phyloP scores from a whole-genome alignment of 371 early-diverging fungal species.

The Sporodiniella umbellata region DNA sequence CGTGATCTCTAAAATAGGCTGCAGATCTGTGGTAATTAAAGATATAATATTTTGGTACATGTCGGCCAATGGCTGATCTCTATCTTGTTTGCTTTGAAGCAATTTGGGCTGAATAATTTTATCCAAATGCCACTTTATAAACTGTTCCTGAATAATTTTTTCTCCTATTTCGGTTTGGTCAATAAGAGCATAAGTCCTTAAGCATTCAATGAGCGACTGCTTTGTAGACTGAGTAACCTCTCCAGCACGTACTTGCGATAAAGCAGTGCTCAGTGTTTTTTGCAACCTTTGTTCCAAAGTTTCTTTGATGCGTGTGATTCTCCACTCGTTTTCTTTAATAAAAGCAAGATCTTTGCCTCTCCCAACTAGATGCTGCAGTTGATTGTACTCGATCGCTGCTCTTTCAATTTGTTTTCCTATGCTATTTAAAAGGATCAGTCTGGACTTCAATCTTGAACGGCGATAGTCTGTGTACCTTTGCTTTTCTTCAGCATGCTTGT shows the following conservation, averaged over 20 bases:
- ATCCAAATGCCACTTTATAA: conserved; percentile 53
- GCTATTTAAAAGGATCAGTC: conserved; percentile 1
- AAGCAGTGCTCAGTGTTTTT: conserved; percentile 42
- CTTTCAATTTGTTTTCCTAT: conserved; percentile 72
- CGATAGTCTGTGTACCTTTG: background rate
- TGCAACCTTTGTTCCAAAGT: conserved; percentile 58
- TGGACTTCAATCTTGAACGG: background rate
- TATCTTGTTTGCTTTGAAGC: conserved; percentile 14
- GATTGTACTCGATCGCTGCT: conserved; percentile 86
- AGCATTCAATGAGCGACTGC: conserved; percentile 62
- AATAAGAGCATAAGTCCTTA: conserved; percentile 72
- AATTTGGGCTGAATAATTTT: conserved; percentile 37
- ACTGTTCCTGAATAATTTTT: conserved; percentile 57
- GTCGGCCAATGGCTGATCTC: conserved; percentile 36
- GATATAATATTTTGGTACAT: conserved; percentile 59
- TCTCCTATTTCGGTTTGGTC: conserved; percentile 73
- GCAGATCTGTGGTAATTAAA: conserved; percentile 52
- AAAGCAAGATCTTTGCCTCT: conserved; percentile 68
- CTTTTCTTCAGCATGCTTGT: background rate
- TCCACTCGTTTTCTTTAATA: conserved; percentile 74
- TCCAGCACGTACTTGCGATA: conserved; percentile 41
- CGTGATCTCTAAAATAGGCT: conserved; percentile 59
- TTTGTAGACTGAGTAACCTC: conserved; percentile 41
- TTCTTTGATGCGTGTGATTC: conserved; percentile 74
- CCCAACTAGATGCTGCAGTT: conserved; percentile 74